These are phyloP conservation scores for Trichoderma citrinoviride DNA, from an alignment of 2,329 filamentous ascomycete genomes.

Conservation along the genomic window DNA sequence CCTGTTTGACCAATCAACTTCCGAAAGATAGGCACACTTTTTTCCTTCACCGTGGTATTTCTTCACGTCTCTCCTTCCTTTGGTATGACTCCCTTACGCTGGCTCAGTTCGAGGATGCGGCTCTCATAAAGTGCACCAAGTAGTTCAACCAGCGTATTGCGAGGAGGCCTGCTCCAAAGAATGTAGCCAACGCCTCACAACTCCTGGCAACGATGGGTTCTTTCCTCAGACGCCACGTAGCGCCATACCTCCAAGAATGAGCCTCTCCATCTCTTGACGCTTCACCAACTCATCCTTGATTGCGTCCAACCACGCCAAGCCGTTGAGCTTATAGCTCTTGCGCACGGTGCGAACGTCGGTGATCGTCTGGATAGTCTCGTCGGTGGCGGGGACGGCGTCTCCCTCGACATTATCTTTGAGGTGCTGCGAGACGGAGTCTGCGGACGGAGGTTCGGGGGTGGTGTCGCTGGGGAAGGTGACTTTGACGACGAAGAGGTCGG, in stretches of 20 bases:
- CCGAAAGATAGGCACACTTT: neutral
- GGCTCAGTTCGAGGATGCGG: too few relatives aligned
- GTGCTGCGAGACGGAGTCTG: conserved; percentile 56
- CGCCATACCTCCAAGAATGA: conserved; percentile 75
- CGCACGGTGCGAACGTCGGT: conserved; percentile 68
- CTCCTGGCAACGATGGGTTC: neutral
- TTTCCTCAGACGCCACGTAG: conserved; percentile 37
- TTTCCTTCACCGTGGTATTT: neutral
- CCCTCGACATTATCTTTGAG: conserved; percentile 63
- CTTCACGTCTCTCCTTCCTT: neutral
- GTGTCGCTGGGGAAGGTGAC: conserved; percentile 54
- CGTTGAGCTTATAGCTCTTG: conserved; percentile 84
- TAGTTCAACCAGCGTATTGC: too few relatives aligned
- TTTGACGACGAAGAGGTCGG: conserved; percentile 76
- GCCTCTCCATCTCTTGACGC: conserved; percentile 60
- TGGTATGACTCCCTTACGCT: neutral
- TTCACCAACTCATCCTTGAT: conserved; percentile 44
- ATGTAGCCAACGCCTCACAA: neutral
- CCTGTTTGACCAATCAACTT: neutral
- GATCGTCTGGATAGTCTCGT: conserved; percentile 57
- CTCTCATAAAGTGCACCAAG: too few relatives aligned
- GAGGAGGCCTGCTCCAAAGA: too few relatives aligned
- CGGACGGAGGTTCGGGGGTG: conserved; percentile 41
- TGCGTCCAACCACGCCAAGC: conserved; percentile 49
- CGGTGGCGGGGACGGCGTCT: conserved; percentile 54